Conservation (phyloP, 2,329 filamentous ascomycete genomes). For the Colletotrichum sojae region DNA sequence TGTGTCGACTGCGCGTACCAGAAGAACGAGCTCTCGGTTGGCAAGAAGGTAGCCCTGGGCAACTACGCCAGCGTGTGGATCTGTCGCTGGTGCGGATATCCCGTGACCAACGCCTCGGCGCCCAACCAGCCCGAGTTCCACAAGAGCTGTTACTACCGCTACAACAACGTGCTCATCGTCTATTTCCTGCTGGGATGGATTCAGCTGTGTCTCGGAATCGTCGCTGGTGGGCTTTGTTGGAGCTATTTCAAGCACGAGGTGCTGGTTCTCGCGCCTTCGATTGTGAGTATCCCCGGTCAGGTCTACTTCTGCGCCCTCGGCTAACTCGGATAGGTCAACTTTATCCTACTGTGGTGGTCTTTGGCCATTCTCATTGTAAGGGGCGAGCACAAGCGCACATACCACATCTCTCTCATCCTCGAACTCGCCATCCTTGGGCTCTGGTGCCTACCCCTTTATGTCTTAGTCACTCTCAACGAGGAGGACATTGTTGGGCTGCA, state of each 20-base stretch:
- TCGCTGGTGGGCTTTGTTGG: slow-evolving; percentile 56
- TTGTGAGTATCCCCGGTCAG: slow-evolving; percentile 48
- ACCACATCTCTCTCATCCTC: slow-evolving; percentile 54
- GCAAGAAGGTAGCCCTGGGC: slow-evolving; percentile 54
- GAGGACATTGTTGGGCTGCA: slow-evolving; percentile 5
- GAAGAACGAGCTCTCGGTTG: slow-evolving; percentile 53
- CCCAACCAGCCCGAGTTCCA: slow-evolving; percentile 58
- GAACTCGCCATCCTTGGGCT: slow-evolving; percentile 54
- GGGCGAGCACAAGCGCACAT: slow-evolving; percentile 54
- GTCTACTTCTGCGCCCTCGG: slow-evolving; percentile 8
- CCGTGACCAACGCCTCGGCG: slow-evolving; percentile 49
- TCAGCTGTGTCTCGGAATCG: slow-evolving; percentile 54
- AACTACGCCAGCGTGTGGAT: slow-evolving; percentile 53
- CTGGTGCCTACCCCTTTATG: slow-evolving; percentile 47
- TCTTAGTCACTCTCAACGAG: slow-evolving; percentile 40
- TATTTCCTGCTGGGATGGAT: slow-evolving; percentile 56
- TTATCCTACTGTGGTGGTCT: slow-evolving; percentile 54
- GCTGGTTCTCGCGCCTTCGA: slow-evolving; percentile 51
- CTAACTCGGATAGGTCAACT: slow-evolving; percentile 48
- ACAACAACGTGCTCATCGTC: slow-evolving; percentile 52
- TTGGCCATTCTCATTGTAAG: slow-evolving; percentile 53
- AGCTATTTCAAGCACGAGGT: slow-evolving; percentile 50
- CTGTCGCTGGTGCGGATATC: slow-evolving; percentile 62
- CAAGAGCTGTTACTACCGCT: slow-evolving; percentile 54
- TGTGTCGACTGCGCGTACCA: slow-evolving; percentile 57